Evolutionary conservation across 129 eudicot genomes (phyloP).

Genomic region (Glebionis coronaria): DNA sequence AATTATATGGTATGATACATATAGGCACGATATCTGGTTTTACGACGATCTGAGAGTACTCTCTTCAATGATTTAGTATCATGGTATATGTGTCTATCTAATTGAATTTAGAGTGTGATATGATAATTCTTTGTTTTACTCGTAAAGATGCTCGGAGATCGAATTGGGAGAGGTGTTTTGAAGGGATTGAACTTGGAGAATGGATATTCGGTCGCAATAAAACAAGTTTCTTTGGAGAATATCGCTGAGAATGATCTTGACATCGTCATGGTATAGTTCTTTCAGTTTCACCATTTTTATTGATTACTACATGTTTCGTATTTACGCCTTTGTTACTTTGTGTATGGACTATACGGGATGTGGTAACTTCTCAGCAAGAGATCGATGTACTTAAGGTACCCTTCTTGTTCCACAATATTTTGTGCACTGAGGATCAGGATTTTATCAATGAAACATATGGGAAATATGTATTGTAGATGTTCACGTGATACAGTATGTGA

Average conservation of each 20-base stretch:
- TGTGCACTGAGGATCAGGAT: too few species aligned
- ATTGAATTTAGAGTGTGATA: too few species aligned
- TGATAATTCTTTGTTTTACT: not conserved
- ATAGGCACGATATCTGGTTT: too few species aligned
- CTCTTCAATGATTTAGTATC: too few species aligned
- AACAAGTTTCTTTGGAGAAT: constrained; percentile 92
- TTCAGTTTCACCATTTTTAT: too few species aligned
- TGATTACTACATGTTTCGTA: too few species aligned
- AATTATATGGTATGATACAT: too few species aligned
- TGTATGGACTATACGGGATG: constrained; percentile 28
- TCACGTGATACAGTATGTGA: not conserved
- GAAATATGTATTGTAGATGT: not conserved
- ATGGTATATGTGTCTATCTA: too few species aligned
- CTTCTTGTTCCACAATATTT: not conserved
- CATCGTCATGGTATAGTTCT: constrained; percentile 67
- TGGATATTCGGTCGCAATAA: constrained; percentile 95
- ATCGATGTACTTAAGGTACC: constrained; percentile 91
- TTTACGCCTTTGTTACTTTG: constrained; percentile 28
- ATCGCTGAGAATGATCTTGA: constrained; percentile 91
- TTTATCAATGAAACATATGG: too few species aligned
- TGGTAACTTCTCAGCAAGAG: constrained; percentile 70
- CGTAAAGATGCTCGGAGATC: constrained; percentile 93
- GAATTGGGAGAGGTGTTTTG: constrained; percentile 95
- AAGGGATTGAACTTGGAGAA: constrained; percentile 98
- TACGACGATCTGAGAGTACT: too few species aligned